Evolutionary conservation across 306 rosid genomes (phyloP), one percentile per base, ranked within the genome.

Genomic region (Vachellia pachyceras): DNA sequence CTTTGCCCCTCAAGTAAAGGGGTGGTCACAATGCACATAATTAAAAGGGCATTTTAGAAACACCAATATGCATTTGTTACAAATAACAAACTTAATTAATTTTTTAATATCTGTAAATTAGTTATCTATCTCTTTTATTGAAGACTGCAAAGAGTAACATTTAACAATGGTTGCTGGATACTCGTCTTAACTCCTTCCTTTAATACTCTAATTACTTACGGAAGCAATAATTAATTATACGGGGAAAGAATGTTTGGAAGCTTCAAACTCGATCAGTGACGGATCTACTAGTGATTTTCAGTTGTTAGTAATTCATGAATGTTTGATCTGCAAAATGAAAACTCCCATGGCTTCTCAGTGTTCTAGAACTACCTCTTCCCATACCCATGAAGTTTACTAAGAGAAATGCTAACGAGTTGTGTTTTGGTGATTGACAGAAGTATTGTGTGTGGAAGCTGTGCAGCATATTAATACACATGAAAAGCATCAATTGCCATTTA

Each of bases 361-460:
- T 15, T 20, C 18, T 29, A 46, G 42, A 40, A 22, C 50, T 20
- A 45, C 36, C 39, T 60, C 44, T 4, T 10, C 6, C 39, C 9
- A 11, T 29, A 61, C n/a, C 3, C 68, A 12, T 12, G n/a, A 58
- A 75, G 54, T 47, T 58, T 20, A n/a, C 54, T 9, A 39, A 77
- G 50, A 33, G 45, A 29, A 67, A 60, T 82, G 46, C 37, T 88
- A 73, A 82, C 67, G 50, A 40, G 64, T 3, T 7, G 69, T 69
- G 10, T 42, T 17, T 77, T 65, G 15, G 55, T 72, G 64, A 45
- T 1, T 73, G 18, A 18, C 87, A 95, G 99, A 85, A 83, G 94
- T 83, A 82, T 95, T 66, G 82, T 90, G 61, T 93, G 97, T 68
- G 99, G 98, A 85, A 91, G 94, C 74, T 95, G 94, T 76, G 91